Conservation (phyloP, 768 basidiomycete species). For the Guyanaporus albipodus region DNA sequence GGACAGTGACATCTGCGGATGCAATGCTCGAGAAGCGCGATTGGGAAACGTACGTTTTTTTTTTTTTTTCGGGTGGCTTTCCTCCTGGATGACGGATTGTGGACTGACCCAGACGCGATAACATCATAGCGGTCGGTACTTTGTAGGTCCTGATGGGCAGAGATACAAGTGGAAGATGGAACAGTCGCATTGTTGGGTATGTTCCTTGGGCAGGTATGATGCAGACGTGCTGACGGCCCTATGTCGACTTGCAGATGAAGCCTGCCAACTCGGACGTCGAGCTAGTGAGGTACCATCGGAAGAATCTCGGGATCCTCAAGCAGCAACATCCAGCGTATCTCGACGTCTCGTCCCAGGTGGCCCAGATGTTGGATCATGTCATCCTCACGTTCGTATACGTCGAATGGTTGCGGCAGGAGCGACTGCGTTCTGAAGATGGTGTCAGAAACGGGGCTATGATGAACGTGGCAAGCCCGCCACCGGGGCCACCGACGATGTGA, state of each 20-base stretch:
- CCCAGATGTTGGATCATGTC: slow-evolving; percentile 23
- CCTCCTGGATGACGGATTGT: neutral
- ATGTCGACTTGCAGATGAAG: neutral
- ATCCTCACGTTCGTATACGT: slow-evolving; percentile 25
- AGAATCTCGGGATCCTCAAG: slow-evolving; percentile 16
- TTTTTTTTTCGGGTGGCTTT: neutral
- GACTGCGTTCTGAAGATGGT: too few species aligned
- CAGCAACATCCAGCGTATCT: slow-evolving; percentile 10
- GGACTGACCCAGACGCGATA: neutral
- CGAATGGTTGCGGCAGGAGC: slow-evolving; percentile 26
- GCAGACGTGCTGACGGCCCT: too few species aligned
- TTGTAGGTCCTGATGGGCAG: slow-evolving; percentile 30
- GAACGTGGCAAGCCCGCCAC: too few species aligned
- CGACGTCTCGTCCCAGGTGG: slow-evolving; percentile 14
- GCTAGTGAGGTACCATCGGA: slow-evolving; percentile 17
- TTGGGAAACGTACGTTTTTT: too few species aligned
- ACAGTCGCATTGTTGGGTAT: slow-evolving; percentile 12
- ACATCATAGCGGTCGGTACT: slow-evolving; percentile 18
- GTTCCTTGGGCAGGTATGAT: neutral
- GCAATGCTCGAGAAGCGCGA: too few species aligned
- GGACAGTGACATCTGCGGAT: slow-evolving; percentile 23
- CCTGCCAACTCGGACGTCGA: slow-evolving; percentile 12
- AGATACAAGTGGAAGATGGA: slow-evolving; percentile 32
- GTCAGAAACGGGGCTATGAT: too few species aligned
- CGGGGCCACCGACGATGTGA: too few species aligned